phyloP scores from a whole-genome alignment of 345 rosid species.

The Eucalyptus sp. region DNA sequence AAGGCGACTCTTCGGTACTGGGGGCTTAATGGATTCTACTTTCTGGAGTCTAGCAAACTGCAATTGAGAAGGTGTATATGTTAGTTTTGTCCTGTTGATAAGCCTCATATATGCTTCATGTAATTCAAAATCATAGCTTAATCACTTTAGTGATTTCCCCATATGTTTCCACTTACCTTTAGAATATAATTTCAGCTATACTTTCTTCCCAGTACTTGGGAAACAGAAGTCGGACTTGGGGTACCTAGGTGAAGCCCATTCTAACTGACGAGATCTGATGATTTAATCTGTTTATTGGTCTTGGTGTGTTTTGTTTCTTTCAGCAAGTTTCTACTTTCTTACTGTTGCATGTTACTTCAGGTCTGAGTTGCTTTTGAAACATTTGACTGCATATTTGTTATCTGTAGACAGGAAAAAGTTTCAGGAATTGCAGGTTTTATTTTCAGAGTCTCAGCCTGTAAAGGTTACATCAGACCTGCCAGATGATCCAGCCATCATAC shows the following conservation, averaged over 20 bases:
- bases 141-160: neutral
- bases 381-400: neutral
- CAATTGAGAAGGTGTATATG: neutral
- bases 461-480: neutral
- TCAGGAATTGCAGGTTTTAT: neutral
- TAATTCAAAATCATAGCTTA: neutral
- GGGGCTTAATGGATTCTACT: neutral
- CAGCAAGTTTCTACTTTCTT: neutral
- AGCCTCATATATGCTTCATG: neutral
- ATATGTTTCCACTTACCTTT: neutral
- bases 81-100: neutral
- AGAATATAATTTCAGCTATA: neutral
- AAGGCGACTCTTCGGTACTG: neutral
- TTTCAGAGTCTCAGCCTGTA: neutral
- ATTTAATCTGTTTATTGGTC: neutral
- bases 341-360: neutral
- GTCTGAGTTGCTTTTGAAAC: neutral
- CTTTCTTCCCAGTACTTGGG: neutral
- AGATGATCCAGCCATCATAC: neutral
- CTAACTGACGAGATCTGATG: neutral
- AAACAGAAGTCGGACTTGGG: neutral
- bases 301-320: neutral
- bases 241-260: neutral
- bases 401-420: neutral
- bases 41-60: neutral